Evolutionary conservation across 2,329 filamentous ascomycete genomes (phyloP).

Genomic region (Paecilomyces dactylethromorphus): DNA sequence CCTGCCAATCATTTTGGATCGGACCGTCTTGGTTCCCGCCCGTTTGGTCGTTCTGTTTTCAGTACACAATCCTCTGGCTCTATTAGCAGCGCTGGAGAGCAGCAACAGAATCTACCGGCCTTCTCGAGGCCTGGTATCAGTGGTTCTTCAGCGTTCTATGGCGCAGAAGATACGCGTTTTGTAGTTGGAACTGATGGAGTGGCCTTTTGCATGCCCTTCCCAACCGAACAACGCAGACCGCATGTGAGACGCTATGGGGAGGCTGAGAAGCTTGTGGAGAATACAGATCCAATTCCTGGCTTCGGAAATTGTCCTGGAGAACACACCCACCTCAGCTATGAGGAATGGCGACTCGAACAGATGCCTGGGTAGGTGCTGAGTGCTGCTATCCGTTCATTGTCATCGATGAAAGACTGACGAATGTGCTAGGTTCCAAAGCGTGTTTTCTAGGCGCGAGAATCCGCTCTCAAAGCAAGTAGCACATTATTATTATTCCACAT

Average conservation of each 20-base stretch:
- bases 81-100: too few species aligned
- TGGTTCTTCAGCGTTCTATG: not conserved
- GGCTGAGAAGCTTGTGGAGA: not conserved
- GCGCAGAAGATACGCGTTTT: not conserved
- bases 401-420: not conserved
- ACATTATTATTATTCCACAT: not conserved
- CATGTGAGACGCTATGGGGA: constrained; percentile 1
- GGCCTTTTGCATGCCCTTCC: not conserved
- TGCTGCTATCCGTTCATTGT: not conserved
- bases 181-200: not conserved
- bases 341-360: constrained; percentile 5
- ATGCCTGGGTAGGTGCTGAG: not conserved
- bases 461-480: constrained; percentile 4
- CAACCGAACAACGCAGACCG: not conserved
- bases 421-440: not conserved
- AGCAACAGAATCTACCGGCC: too few species aligned
- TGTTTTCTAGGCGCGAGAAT: constrained; percentile 1
- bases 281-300: not conserved
- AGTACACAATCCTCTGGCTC: too few species aligned
- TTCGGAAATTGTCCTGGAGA: not conserved
- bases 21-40: too few species aligned
- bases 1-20: too few species aligned
- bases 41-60: too few species aligned
- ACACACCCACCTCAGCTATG: constrained; percentile 3
- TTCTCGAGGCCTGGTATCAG: not conserved